Base-by-base conservation (phyloP, 345 rosid species). In the Pugionium dolabratum region DNA sequence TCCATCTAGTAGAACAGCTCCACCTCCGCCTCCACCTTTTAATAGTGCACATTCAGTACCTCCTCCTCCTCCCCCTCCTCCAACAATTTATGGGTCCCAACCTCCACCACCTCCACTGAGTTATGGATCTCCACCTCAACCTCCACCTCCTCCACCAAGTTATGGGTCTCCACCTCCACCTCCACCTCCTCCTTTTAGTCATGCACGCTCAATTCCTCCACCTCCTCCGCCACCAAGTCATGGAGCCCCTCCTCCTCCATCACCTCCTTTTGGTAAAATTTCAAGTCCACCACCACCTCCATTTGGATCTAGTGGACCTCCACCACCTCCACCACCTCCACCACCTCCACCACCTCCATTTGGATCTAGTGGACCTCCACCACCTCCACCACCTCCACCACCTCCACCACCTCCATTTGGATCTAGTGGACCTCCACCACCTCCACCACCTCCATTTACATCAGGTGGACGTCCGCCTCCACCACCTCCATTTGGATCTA, bases 311-410 rank as follows among this genome's bases (percentile, higher is more conserved):
- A 54, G 45, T 1, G 68, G 32, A 2, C 65, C 84, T 9, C 75
- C 78, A 0, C 78, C 82, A 1, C 18, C 18, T 18, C 18, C 18
- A 18, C 18, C 18, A 18, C 18, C 18, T 18, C 76, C 80, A 0
- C 79, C 82, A 1, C 74, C 78, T 2, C 81, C 81, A 0, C 81
- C 84, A 0, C 71, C 81, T 31, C 73, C 77, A 0, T 70, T 43
- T 36, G 1, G 6, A 1, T 4, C 32, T 32, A 48, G 59, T 1
- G 67, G 31, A 7, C 69, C 78, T 1, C 81, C 72, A 0, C 80
- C 79, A 0, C 78, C 78, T 0, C 80, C 76, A 3, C 69, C 71
- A 3, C 81, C 81, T 0, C 79, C 70, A 1, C 79, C 78, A 4
- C 70, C 76, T 2, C 81, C 81, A 0, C 81, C 84, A n/a, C n/a